A percentile compares a stretch with the other conserved stretches of the same genome.
Conservation (phyloP, 148 eudicot species). For the Amaranthus hypochondriacus region DNA sequence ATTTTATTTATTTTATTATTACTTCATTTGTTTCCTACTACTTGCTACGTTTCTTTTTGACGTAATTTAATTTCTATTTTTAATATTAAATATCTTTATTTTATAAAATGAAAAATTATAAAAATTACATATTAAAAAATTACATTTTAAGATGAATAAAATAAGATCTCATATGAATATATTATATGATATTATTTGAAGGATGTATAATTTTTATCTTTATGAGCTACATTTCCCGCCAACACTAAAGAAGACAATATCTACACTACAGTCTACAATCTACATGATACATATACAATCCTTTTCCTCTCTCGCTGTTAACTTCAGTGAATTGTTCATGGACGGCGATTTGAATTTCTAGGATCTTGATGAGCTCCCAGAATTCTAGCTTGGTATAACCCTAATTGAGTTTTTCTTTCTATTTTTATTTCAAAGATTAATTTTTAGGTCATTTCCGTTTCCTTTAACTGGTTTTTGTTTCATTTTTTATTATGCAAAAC, state of each 20-base stretch:
- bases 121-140: too few relatives aligned
- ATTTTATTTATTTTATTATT: too few relatives aligned
- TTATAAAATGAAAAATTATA: too few relatives aligned
- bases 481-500: conserved; percentile 58
- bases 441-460: background rate
- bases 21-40: too few relatives aligned
- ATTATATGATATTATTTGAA: too few relatives aligned
- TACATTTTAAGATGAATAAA: too few relatives aligned
- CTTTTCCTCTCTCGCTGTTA: background rate
- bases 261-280: background rate
- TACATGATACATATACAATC: background rate
- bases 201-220: too few relatives aligned
- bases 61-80: too few relatives aligned
- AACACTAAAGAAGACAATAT: background rate
- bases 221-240: conserved; percentile 23
- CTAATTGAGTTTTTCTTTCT: conserved; percentile 13
- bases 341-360: conserved; percentile 47
- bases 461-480: background rate
- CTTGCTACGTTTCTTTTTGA: too few relatives aligned
- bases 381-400: conserved; percentile 85
- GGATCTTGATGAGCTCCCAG: conserved; percentile 75
- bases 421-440: background rate
- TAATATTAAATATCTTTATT: too few relatives aligned
- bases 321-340: conserved; percentile 30
- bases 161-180: too few relatives aligned